These are phyloP conservation scores for Candida sp. DNA, from an alignment of 1,139 yeast genomes.

Conservation along the genomic window DNA sequence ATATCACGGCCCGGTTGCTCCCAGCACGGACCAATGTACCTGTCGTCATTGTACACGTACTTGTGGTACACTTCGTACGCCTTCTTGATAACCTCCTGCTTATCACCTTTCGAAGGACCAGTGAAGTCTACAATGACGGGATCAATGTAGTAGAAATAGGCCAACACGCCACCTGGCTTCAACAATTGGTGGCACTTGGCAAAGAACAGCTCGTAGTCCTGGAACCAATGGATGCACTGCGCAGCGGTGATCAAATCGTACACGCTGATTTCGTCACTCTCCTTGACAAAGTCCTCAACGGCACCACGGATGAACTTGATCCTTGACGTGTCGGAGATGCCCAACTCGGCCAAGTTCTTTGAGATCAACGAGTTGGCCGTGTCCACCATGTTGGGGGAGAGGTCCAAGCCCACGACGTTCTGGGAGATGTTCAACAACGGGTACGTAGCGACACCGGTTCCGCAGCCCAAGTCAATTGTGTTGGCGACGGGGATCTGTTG, in stretches of 20 bases:
- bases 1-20: slow-evolving; percentile 49
- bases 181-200: slow-evolving; percentile 29
- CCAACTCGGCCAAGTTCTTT: slow-evolving; percentile 20
- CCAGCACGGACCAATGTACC: slow-evolving; percentile 46
- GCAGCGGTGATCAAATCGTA: slow-evolving; percentile 49
- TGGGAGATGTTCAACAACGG: slow-evolving; percentile 36
- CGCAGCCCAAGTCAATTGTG: slow-evolving; percentile 44
- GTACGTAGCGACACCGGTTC: slow-evolving; percentile 45
- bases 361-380: slow-evolving; percentile 33
- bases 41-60: slow-evolving; percentile 40
- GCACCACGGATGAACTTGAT: slow-evolving; percentile 38
- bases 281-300: slow-evolving; percentile 34
- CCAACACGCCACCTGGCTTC: slow-evolving; percentile 42
- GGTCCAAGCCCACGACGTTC: slow-evolving; percentile 37
- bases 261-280: slow-evolving; percentile 19
- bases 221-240: slow-evolving; percentile 52
- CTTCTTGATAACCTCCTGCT: slow-evolving; percentile 21
- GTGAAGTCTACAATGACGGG: slow-evolving; percentile 37
- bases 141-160: slow-evolving; percentile 49
- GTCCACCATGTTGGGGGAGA: slow-evolving; percentile 37
- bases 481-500: slow-evolving; percentile 20
- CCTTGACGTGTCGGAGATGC: slow-evolving; percentile 25
- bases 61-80: slow-evolving; percentile 32
- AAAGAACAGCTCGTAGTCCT: slow-evolving; percentile 39
- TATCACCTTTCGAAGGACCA: slow-evolving; percentile 16